Evolutionary conservation across 2,329 filamentous ascomycete species (phyloP), one percentile per base, ranked within the genome.

Genomic region (Orbilia ellipsospora): DNA sequence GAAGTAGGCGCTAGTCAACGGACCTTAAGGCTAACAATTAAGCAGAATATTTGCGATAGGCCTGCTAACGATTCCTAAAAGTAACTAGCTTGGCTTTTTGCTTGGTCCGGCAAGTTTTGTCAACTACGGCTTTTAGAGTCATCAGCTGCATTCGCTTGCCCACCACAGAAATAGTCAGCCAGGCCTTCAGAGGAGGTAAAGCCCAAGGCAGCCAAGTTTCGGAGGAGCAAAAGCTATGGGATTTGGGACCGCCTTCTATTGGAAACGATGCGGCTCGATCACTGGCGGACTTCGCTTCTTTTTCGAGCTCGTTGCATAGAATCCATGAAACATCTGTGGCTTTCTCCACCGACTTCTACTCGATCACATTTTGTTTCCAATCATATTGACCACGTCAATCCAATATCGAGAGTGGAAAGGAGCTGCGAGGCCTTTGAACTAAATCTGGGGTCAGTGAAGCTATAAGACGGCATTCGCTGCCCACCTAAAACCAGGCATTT

Each of bases 221-320:
- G 18, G 20, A 28, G n/a, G 15, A 40, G 15, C 16, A 26, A 10
- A 7, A 20, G 20, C 42, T 18, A 8, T 16, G 42, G 28, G 28
- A 65, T 70, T 55, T 42, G n/a, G 23, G 56, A 66, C 55, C 23
- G 55, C 52, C 51, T 48, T 55, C 54, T 56, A 40, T 48, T 36
- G 54, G 51, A 74, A 67, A 74, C 70, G 59, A 74, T 74, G 70
- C 70, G 70, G 63, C 64, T 56, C 62, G 59, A 51, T 72, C 67
- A 63, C 59, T 56, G 31, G 45, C n/a, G 26, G 66, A 45, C 12
- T 48, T 63, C 51, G 60, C 59, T 18, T 52, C 52, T 72, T 26
- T 10, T 56, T 60, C 13, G 44, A 60, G 67, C 67, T 56, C 66
- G 18, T 10, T 64, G 59, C 60, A 64, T 44, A 15, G 45, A 36